Conservation (phyloP, 306 rosid genomes). For the Macrotyloma uniflorum region DNA sequence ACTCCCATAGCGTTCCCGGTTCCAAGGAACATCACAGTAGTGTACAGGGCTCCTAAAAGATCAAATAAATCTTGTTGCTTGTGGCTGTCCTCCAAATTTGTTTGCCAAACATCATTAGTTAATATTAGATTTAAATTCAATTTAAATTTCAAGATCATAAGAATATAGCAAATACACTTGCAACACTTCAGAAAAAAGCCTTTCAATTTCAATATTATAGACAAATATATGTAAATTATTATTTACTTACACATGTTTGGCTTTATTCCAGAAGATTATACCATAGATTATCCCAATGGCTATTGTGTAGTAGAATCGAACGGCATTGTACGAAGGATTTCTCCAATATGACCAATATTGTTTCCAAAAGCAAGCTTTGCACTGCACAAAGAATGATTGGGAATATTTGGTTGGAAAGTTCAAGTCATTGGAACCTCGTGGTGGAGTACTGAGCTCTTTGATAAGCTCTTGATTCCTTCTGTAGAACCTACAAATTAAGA, state of each 20-base stretch:
- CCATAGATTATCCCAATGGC: slow-evolving; percentile 54
- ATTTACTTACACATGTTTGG: slow-evolving; percentile 48
- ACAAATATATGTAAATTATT: too few relatives aligned
- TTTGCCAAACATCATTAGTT: neutral
- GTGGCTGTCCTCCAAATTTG: slow-evolving; percentile 18
- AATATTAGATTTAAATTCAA: too few relatives aligned
- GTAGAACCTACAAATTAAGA: neutral
- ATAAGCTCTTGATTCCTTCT: slow-evolving; percentile 61
- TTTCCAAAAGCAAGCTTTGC: slow-evolving; percentile 56
- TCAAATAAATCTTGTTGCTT: slow-evolving; percentile 47
- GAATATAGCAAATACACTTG: neutral
- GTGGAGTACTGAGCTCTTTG: slow-evolving; percentile 50
- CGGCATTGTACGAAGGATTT: slow-evolving; percentile 57
- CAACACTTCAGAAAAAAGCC: too few relatives aligned
- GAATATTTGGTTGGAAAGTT: slow-evolving; percentile 64
- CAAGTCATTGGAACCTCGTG: slow-evolving; percentile 58
- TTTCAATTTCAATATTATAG: neutral
- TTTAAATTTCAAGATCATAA: neutral
- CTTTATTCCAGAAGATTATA: slow-evolving; percentile 62
- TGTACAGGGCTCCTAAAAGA: slow-evolving; percentile 68
- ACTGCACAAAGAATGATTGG: slow-evolving; percentile 57
- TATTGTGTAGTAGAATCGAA: slow-evolving; percentile 53
- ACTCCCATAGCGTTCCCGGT: slow-evolving; percentile 36
- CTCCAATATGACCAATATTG: slow-evolving; percentile 74
- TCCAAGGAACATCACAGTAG: slow-evolving; percentile 48